These are phyloP conservation scores for Pseudonectria foliicola DNA, from an alignment of 2,329 filamentous ascomycete genomes.

Conservation along the genomic window DNA sequence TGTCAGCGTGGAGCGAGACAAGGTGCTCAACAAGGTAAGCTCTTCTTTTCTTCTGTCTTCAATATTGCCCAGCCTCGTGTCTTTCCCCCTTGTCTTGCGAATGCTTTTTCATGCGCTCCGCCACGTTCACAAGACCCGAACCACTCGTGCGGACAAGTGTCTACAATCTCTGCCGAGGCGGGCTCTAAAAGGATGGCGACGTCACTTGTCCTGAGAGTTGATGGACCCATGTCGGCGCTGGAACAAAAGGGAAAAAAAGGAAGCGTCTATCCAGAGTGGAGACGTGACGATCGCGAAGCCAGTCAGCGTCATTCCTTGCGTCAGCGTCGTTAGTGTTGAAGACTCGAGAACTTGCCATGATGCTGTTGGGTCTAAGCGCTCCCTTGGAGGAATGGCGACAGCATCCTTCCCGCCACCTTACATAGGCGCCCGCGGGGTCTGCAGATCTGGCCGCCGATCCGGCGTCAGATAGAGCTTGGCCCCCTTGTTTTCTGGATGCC, in stretches of 20 bases:
- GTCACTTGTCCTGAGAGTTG: too few species aligned
- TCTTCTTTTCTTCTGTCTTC: slow-evolving; percentile 12
- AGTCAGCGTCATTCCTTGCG: slow-evolving; percentile 12
- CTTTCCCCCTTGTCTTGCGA: slow-evolving; percentile 10
- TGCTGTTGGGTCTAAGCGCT: slow-evolving; percentile 11
- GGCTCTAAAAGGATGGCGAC: neutral
- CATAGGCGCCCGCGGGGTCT: slow-evolving; percentile 11
- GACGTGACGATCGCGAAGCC: slow-evolving; percentile 8
- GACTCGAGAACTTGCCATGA: neutral
- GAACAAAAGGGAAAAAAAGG: too few species aligned
- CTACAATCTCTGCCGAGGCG: slow-evolving; percentile 16
- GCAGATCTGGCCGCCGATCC: slow-evolving; percentile 11
- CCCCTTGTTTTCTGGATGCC: neutral
- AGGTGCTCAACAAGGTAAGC: slow-evolving; percentile 73
- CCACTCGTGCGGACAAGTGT: slow-evolving; percentile 6
- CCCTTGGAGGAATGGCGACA: slow-evolving; percentile 7
- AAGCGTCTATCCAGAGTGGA: slow-evolving; percentile 8
- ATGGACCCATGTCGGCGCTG: too few species aligned
- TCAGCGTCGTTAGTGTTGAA: slow-evolving; percentile 6
- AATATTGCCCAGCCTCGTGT: slow-evolving; percentile 7
- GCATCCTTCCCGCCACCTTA: slow-evolving; percentile 5
- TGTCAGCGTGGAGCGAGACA: slow-evolving; percentile 77
- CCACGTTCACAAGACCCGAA: slow-evolving; percentile 1
- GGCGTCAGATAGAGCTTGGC: neutral
- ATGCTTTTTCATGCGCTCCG: slow-evolving; percentile 11